Evolutionary conservation across 177 flowering plant genomes (phyloP), one percentile per base, ranked within the genome.

Genomic region (Vitis hybrid): DNA sequence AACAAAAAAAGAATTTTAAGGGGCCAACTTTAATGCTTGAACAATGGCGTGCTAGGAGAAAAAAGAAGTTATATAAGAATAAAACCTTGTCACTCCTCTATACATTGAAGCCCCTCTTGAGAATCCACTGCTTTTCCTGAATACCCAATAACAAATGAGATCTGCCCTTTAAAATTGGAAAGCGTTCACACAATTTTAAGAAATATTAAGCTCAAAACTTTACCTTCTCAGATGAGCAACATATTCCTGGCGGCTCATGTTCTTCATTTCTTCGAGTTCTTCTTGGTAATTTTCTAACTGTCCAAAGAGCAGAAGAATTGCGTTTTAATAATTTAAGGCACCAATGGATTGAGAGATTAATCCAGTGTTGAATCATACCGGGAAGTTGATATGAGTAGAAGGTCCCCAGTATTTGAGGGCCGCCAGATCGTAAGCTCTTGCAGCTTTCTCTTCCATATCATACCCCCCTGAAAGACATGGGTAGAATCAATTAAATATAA

Each of bases 381-480:
- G 78, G 70, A 91, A 95, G 78, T 95, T 95, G 50, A 91, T 91
- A 66, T 89, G 97, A 0, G 98, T 90, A 1, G 97, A 83, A 73
- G 94, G 84, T 9, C 98, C 98, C 97, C 97, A 90, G 71, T 94
- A 92, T 79, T 94, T 94, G 7, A 94, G 88, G 2, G 97, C 98
- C 1, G 98, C 98, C 53, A 88, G 88, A 83, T 94, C 98, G 77
- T 94, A 94, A 56, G 99, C 93, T 82, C 93, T 89, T 2, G 99
- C 99, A 57, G 99, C 99, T 84, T 91, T 93, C 77, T 91, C 96
- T 77, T 95, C 99, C 92, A 88, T 86, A 56, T 95, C 98, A 86
- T 95, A 95, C 13, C 96, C 96, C 18, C 99, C 99, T 94, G 69
- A 21, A 66, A 50, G 15, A 2, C 33, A 60, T 14, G 22, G 0